phyloP scores from a whole-genome alignment of 2,329 filamentous ascomycete genomes.

The Colletotrichum liaoningense region DNA sequence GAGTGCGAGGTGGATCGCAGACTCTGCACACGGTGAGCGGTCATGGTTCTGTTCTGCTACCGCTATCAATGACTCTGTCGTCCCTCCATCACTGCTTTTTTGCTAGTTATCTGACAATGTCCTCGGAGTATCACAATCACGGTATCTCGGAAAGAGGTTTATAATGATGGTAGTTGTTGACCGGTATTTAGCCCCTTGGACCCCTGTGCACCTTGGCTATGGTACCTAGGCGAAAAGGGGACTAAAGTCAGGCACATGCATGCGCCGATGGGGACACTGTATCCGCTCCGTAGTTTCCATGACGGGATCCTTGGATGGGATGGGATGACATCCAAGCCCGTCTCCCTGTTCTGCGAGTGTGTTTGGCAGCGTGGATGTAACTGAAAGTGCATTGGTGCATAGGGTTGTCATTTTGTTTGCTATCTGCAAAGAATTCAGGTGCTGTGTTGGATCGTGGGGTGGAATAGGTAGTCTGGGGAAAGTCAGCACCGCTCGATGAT shows the following conservation, averaged over 20 bases:
- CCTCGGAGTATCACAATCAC: no score
- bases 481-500: neutral
- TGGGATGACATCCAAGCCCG: neutral
- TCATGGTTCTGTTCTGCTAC: no score
- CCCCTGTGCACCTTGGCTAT: neutral
- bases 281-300: neutral
- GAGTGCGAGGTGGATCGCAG: no score
- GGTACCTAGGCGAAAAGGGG: neutral
- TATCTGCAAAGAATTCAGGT: neutral
- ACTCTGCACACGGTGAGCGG: no score
- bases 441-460: neutral
- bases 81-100: no score
- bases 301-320: neutral
- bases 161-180: no score
- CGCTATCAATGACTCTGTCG: no score
- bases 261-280: slow-evolving; percentile 22
- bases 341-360: neutral
- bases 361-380: neutral
- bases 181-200: no score
- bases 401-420: neutral
- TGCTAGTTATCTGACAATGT: no score
- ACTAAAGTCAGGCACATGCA: slow-evolving; percentile 35
- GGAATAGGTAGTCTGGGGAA: neutral
- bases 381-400: neutral
- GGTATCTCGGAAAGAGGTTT: no score